Conservation (phyloP, 2,329 filamentous ascomycete genomes). For the Apiospora sp. region DNA sequence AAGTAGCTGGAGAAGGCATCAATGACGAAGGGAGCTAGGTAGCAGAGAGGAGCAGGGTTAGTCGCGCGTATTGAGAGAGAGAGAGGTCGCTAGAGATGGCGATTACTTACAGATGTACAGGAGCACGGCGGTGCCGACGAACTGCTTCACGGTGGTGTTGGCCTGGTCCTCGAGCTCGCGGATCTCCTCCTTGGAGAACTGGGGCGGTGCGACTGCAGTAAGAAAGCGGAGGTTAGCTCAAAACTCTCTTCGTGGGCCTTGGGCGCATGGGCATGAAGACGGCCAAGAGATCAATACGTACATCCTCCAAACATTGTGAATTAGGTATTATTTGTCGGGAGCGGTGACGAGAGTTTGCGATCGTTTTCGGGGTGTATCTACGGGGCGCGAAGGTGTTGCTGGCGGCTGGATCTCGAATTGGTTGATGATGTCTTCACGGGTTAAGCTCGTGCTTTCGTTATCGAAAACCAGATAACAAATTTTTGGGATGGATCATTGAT, state of each 20-base stretch:
- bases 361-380: not conserved
- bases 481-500: not conserved
- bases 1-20: constrained; percentile 56
- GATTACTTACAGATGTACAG: constrained; percentile 75
- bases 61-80: not conserved
- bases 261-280: not conserved
- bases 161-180: constrained; percentile 73
- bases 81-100: not conserved
- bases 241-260: not conserved
- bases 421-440: constrained; percentile 8
- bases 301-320: constrained; percentile 70
- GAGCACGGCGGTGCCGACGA: constrained; percentile 69
- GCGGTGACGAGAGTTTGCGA: not conserved
- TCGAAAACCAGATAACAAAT: constrained; percentile 14
- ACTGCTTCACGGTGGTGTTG: constrained; percentile 70
- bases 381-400: too few species aligned
- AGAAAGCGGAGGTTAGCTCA: constrained; percentile 1
- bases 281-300: constrained; percentile 44
- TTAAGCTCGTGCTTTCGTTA: not conserved
- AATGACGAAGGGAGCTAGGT: constrained; percentile 69
- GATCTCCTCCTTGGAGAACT: constrained; percentile 75
- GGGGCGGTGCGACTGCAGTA: constrained; percentile 58
- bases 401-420: constrained; percentile 14
- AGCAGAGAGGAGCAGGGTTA: not conserved
- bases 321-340: not conserved